Percentiles rank a stretch among this genome's conserved stretches.
Evolutionary conservation across 2,329 filamentous ascomycete species (phyloP).

Genomic region (Gnomoniopsis sp.): DNA sequence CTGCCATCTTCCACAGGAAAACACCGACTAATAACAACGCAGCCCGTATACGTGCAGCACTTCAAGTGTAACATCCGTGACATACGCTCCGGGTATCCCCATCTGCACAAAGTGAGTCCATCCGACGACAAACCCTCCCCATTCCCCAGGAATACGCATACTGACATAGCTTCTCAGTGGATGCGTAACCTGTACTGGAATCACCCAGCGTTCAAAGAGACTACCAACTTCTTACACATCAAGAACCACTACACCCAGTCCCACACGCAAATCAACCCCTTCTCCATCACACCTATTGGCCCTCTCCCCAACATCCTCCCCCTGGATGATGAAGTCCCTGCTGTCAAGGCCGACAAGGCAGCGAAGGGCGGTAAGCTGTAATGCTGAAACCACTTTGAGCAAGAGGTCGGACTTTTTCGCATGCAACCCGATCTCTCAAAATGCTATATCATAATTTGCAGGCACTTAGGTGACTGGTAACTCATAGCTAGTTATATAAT

Average conservation of each 20-base stretch:
- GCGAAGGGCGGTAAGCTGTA: conserved; percentile 6
- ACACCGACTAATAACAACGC: not conserved
- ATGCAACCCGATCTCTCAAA: not conserved
- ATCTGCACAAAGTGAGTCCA: conserved; percentile 54
- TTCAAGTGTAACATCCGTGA: conserved; percentile 86
- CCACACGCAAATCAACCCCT: conserved; percentile 64
- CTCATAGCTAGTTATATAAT: not conserved
- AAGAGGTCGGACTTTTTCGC: not conserved
- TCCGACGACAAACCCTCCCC: not conserved
- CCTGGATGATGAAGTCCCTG: conserved; percentile 72
- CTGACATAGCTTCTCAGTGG: conserved; percentile 46
- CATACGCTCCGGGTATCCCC: conserved; percentile 79
- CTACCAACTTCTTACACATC: conserved; percentile 93
- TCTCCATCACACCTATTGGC: conserved; percentile 77
- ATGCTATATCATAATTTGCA: not conserved
- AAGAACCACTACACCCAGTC: conserved; percentile 70
- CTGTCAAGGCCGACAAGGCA: conserved; percentile 33
- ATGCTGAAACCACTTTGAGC: not conserved
- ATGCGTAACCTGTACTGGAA: conserved; percentile 84
- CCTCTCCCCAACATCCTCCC: conserved; percentile 79
- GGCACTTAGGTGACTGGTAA: not conserved
- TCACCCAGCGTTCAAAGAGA: conserved; percentile 70
- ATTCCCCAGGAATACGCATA: not conserved
- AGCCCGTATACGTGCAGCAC: conserved; percentile 78
- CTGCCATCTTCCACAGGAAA: not conserved